Evolutionary conservation across 495 filamentous ascomycete genomes (phyloP), one percentile per base, ranked within the genome.

Genomic region (Massariosphaeria phaeospora): DNA sequence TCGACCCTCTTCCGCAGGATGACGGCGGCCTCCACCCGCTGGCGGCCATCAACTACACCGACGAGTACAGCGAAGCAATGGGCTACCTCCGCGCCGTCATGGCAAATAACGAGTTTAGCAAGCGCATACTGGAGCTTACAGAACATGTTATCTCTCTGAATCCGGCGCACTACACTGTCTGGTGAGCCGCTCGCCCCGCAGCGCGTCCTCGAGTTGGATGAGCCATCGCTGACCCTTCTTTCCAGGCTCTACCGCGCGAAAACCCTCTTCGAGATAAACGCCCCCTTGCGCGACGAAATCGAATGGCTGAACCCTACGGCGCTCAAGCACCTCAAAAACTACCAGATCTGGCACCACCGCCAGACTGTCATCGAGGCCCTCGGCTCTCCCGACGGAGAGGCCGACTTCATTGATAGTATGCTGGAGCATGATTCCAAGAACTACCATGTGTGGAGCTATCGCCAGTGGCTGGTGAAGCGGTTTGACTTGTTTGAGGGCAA

Each of bases 341-440:
- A 96, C 71, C 93, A 98, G 69, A 97, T 97, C 66, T 97, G 93
- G 93, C 89, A 96, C 65, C 94, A 97, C 68, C 86, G 93, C 23
- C 88, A 96, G 69, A 76, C 89, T 30, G 72, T 98, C 17, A 78
- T 96, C 66, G 78, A 86, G 65, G 57, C 52, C 35, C 65, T 76
- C 34, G 70, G 60, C 25, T 64, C 65, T 13, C 46, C 67, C 7
- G 65, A 67, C 13, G 76, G 77, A 15, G 93, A 98, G 72, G 67
- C 72, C 24, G 73, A 75, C 31, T 98, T 98, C 74, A 79, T 95
- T 38, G 77, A 76, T 52, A 63, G 76, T 34, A 96, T 96, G 81
- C 86, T 98, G 36, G 77, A 78, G 51, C 76, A 83, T 59, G 93
- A 98, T 69, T 79, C 84, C 11, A 98, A 98, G 69, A 98, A 98